A percentile compares a stretch with the other conserved stretches of the same genome.
phyloP scores from a whole-genome alignment of 352 stramenopile species.

The Nothophytophthora sp. region DNA sequence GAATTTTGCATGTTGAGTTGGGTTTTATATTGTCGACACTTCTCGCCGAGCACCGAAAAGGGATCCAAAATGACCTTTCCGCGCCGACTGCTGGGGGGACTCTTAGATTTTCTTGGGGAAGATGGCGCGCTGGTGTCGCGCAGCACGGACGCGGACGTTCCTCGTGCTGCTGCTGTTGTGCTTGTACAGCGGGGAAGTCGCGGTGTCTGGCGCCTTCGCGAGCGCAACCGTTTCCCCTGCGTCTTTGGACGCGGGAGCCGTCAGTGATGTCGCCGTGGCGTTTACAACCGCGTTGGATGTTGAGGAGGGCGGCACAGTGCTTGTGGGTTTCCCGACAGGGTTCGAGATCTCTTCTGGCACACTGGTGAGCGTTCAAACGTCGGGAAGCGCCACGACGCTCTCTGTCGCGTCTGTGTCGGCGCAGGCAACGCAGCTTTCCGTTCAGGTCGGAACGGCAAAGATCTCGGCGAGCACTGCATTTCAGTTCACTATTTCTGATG shows the following conservation, averaged over 20 bases:
- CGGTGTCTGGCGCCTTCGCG: conserved; percentile 20
- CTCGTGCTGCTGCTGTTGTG: conserved; percentile 2
- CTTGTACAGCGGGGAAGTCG: neutral
- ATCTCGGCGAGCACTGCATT: conserved; percentile 26
- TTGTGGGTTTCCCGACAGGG: conserved; percentile 31
- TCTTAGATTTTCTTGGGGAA: no score
- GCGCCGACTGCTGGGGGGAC: neutral
- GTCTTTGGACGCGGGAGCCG: conserved; percentile 23
- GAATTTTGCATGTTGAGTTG: no score
- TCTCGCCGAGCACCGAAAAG: no score
- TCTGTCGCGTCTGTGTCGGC: conserved; percentile 16
- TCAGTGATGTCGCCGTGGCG: conserved; percentile 21
- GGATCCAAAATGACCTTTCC: neutral
- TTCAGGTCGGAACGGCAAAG: conserved; percentile 12
- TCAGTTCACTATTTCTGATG: conserved; percentile 24
- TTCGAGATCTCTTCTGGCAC: conserved; percentile 27
- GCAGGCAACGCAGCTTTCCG: conserved; percentile 20
- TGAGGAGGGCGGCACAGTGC: conserved; percentile 15
- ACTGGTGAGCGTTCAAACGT: conserved; percentile 6
- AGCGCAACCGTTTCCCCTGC: conserved; percentile 19
- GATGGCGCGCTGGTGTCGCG: conserved; percentile 6
- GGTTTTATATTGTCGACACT: no score
- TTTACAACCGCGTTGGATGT: conserved; percentile 32
- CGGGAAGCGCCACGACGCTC: conserved; percentile 28
- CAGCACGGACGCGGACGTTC: no score